Evolutionary conservation across 768 basidiomycete genomes (phyloP).

Genomic region (Thelephora ganbajun): DNA sequence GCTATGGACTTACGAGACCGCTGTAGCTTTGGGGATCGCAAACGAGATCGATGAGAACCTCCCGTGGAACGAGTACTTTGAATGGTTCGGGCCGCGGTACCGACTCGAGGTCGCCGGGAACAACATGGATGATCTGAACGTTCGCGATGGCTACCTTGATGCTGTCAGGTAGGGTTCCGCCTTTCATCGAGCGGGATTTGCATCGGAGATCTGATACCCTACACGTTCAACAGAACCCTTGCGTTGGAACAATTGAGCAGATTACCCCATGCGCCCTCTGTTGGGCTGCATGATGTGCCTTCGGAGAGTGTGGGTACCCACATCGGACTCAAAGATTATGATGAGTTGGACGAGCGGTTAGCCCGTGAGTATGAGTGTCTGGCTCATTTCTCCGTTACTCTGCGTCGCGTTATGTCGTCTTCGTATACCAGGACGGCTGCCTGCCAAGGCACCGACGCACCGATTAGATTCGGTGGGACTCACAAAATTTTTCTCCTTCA

Average conservation of each 20-base stretch:
- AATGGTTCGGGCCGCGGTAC: conserved; percentile 96
- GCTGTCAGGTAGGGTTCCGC: conserved; percentile 46
- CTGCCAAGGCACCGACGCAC: too few species aligned
- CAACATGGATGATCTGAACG: conserved; percentile 92
- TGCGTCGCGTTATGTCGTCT: neutral
- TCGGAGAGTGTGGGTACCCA: conserved; percentile 50
- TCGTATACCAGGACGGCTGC: neutral
- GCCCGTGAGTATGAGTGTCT: conserved; percentile 39
- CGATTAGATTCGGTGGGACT: too few species aligned
- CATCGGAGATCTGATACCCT: conserved; percentile 22
- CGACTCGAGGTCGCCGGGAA: conserved; percentile 81
- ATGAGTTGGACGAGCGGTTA: conserved; percentile 55
- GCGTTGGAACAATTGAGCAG: conserved; percentile 37
- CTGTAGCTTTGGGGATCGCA: conserved; percentile 82
- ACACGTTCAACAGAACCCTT: conserved; percentile 17
- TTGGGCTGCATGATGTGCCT: conserved; percentile 76
- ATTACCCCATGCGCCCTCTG: conserved; percentile 67
- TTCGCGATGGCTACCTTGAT: conserved; percentile 67
- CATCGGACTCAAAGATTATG: conserved; percentile 37
- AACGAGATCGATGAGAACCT: conserved; percentile 63
- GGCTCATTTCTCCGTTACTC: too few species aligned
- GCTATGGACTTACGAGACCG: conserved; percentile 95
- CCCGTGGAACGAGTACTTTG: conserved; percentile 84
- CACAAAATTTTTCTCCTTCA: too few species aligned
- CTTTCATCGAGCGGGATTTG: neutral